Base-by-base conservation (phyloP, 768 basidiomycete genomes). In the Suillus plorans region DNA sequence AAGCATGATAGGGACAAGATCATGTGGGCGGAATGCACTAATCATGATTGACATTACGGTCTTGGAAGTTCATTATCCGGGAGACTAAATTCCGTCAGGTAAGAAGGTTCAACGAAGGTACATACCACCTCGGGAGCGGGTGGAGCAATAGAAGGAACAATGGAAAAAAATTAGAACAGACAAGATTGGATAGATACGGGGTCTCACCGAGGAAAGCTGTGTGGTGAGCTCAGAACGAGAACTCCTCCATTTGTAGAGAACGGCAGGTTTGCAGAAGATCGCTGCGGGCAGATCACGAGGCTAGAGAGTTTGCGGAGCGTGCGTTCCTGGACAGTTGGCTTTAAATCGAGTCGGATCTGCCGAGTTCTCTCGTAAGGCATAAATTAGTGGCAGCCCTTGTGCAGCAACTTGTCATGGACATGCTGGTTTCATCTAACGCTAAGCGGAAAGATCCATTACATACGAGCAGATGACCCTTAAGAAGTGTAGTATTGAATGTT, bases 281-380 rank as follows among this genome's bases (percentile, higher is more conserved):
- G 44, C 34, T 60, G 56, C 8, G 44, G 16, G 52, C 13, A 44
- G 53, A 47, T 62, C 57, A 57, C 37, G 31, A 66, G 72, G 72
- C 62, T 74, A 75, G 72, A 65, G 69, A 63, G 59, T 44, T 52
- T 64, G 63, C 12, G 67, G 66, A 63, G 56, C 7, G 34, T 45
- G 28, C 71, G 76, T 73, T 74, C 75, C 76, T 76, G 75, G 72
- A 3, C 71, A 72, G 73, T 68, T 74, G 73, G 67, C 70, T 73
- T 73, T 76, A 69, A 75, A 75, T 77, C 75, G 73, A 76, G 74
- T 73, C 66, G 70, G 76, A 76, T 76, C 75, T 76, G 72, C 75
- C 31, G 31, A 76, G 76, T 76, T 70, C 28, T 76, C 71, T 63
- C 75, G 75, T 76, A 76, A 76, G 37, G 22, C 45, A 53, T 66